Conservation (phyloP, 306 rosid species). For the Gynostemma pentaphyllum region DNA sequence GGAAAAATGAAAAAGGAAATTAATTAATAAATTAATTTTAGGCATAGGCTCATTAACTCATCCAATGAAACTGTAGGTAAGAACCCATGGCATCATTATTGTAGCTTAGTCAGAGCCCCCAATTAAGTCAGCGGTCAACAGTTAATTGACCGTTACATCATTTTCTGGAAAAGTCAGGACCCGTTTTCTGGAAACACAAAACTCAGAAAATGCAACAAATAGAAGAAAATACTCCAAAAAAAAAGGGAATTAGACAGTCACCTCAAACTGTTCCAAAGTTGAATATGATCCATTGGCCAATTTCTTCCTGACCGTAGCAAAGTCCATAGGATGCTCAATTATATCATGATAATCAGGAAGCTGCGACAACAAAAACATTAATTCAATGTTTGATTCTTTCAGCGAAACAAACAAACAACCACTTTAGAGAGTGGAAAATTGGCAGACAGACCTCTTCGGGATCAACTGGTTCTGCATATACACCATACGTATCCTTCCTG, state of each 20-base stretch:
- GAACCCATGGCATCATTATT: conserved; percentile 1
- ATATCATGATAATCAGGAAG: conserved; percentile 95
- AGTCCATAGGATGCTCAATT: conserved; percentile 94
- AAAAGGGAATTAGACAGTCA: conserved; percentile 21
- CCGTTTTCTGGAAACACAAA: not conserved
- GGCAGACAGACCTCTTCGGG: conserved; percentile 92
- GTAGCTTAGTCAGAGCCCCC: conserved; percentile 6
- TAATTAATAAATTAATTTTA: not conserved
- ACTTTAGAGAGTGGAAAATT: not conserved
- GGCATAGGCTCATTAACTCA: not conserved
- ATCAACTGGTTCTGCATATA: conserved; percentile 96
- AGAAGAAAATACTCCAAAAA: not conserved
- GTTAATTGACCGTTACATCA: conserved; percentile 2
- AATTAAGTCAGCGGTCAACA: not conserved
- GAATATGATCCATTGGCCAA: conserved; percentile 64
- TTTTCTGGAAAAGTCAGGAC: not conserved
- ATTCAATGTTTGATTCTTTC: conserved; percentile 10
- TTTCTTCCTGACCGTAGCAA: conserved; percentile 78
- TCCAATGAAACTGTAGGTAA: conserved; percentile 5
- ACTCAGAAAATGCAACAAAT: not conserved
- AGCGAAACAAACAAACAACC: conserved; percentile 11
- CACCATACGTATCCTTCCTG: conserved; percentile 98
- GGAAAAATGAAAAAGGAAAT: not conserved
- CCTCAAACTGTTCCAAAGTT: conserved; percentile 86
- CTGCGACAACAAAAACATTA: conserved; percentile 40